Evolutionary conservation across 2,329 filamentous ascomycete genomes (phyloP).

Genomic region (Xylariaceae sp.): DNA sequence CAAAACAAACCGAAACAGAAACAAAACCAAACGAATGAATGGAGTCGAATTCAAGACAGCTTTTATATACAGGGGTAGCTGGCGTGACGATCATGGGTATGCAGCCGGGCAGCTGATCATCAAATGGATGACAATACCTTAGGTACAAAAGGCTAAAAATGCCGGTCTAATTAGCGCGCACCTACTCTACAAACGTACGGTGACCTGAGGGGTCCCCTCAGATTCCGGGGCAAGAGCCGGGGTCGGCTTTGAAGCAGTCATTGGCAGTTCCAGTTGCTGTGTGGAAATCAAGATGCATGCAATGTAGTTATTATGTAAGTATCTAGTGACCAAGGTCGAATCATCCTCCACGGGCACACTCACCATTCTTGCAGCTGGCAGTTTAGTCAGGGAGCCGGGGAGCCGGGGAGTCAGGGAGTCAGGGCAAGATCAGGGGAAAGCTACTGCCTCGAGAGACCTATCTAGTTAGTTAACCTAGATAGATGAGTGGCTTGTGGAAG

Average conservation of each 20-base stretch:
- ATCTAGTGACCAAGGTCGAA: neutral
- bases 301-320: neutral
- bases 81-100: neutral
- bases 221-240: neutral
- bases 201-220: neutral
- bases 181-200: neutral
- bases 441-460: too few relatives aligned
- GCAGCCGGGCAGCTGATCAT: neutral
- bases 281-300: neutral
- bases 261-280: neutral
- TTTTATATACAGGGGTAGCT: too few relatives aligned
- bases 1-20: neutral
- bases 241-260: neutral
- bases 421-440: too few relatives aligned
- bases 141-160: neutral
- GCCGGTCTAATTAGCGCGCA: neutral
- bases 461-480: too few relatives aligned
- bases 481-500: too few relatives aligned
- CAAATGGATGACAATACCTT: neutral
- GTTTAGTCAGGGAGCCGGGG: neutral
- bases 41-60: too few relatives aligned
- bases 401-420: too few relatives aligned
- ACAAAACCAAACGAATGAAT: neutral
- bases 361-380: neutral
- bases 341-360: neutral